Conservation (phyloP, 768 basidiomycete genomes). For the Gymnopilus junonius region DNA sequence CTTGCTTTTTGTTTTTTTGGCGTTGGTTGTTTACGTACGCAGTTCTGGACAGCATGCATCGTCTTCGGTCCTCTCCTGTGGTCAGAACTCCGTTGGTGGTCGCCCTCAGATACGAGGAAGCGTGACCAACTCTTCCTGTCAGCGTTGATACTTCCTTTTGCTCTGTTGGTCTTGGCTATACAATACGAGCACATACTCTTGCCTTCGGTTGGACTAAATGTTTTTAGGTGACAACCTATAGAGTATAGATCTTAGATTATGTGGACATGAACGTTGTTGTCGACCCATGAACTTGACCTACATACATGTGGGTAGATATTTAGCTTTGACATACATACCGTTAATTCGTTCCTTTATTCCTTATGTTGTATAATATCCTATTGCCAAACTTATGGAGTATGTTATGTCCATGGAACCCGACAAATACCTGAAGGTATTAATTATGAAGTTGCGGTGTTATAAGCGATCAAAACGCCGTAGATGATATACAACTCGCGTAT, state of each 20-base stretch:
- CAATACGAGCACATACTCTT: not conserved
- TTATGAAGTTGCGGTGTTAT: no score
- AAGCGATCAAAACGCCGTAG: no score
- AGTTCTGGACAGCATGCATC: constrained; percentile 93
- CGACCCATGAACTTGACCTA: not conserved
- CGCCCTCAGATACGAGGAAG: constrained; percentile 32
- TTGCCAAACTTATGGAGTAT: not conserved
- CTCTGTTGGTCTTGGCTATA: constrained; percentile 10
- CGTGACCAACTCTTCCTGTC: constrained; percentile 21
- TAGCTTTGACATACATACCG: not conserved
- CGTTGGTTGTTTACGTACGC: constrained; percentile 4
- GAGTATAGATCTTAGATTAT: no score
- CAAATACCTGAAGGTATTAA: no score
- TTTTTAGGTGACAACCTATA: not conserved
- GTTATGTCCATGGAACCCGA: not conserved
- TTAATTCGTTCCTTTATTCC: not conserved
- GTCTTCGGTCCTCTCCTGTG: constrained; percentile 89
- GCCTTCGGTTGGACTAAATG: not conserved
- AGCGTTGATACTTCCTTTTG: constrained; percentile 20
- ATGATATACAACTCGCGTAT: no score
- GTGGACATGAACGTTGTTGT: not conserved
- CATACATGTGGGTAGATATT: not conserved
- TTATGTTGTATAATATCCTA: not conserved
- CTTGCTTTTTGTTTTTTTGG: not conserved
- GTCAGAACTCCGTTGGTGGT: constrained; percentile 85